phyloP scores from a whole-genome alignment of 2,329 filamentous ascomycete genomes.

The Pseudogymnoascus sp. region DNA sequence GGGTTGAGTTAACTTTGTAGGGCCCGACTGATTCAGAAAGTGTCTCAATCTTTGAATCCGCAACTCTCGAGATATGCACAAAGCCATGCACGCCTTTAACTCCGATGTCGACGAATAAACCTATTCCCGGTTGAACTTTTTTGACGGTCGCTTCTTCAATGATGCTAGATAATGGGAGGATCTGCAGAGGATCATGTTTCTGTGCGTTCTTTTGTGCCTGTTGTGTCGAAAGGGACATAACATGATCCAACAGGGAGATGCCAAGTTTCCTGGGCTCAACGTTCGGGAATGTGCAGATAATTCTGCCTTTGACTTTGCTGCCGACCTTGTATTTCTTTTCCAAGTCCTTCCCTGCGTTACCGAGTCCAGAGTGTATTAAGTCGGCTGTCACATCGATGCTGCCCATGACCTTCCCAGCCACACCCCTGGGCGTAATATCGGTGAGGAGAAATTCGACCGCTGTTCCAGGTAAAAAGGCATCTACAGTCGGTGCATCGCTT shows the following conservation, averaged over 20 bases:
- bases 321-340: conserved; percentile 74
- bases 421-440: conserved; percentile 63
- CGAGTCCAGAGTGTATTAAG: conserved; percentile 75
- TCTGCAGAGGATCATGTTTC: conserved; percentile 43
- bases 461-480: conserved; percentile 86
- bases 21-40: conserved; percentile 68
- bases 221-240: conserved; percentile 50
- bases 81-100: conserved; percentile 67
- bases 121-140: conserved; percentile 70
- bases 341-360: conserved; percentile 59
- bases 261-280: conserved; percentile 76
- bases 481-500: conserved; percentile 73
- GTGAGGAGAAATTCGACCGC: conserved; percentile 77
- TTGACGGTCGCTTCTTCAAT: conserved; percentile 71
- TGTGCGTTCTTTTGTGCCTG: conserved; percentile 37
- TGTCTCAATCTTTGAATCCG: conserved; percentile 80
- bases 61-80: conserved; percentile 87
- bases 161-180: conserved; percentile 63
- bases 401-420: conserved; percentile 86
- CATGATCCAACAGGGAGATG: conserved; percentile 79
- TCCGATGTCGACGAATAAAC: conserved; percentile 70
- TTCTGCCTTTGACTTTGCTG: conserved; percentile 72
- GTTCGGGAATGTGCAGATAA: conserved; percentile 79
- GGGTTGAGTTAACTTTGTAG: conserved; percentile 68
- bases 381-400: conserved; percentile 87